Conservation (phyloP, 177 flowering plant genomes). For the Vitis hybrid region DNA sequence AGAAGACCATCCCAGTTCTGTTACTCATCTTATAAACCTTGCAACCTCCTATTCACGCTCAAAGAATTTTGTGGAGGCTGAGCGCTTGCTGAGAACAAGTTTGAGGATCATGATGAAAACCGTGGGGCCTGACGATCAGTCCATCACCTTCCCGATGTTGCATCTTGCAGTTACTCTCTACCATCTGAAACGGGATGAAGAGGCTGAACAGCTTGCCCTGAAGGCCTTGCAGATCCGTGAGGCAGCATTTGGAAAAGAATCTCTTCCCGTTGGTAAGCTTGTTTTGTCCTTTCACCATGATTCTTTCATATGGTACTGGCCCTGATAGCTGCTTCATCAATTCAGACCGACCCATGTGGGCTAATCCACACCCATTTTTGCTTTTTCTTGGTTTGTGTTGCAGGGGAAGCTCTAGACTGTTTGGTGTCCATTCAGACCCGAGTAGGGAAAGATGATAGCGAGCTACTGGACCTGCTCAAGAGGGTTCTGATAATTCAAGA, state of each 20-base stretch:
- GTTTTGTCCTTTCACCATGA: neutral
- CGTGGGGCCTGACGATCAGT: conserved; percentile 55
- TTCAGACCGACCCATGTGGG: no score
- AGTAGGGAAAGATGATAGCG: conserved; percentile 50
- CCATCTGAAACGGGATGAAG: conserved; percentile 64
- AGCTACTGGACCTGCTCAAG: conserved; percentile 52
- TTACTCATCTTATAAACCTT: conserved; percentile 73
- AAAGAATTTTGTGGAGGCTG: conserved; percentile 82
- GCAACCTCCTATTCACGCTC: conserved; percentile 80
- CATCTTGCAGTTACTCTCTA: conserved; percentile 79
- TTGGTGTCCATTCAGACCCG: conserved; percentile 65
- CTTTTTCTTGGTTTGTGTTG: conserved; percentile 5
- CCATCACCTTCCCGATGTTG: conserved; percentile 78
- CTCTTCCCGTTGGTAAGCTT: conserved; percentile 78
- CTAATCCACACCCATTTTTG: neutral
- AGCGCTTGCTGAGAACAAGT: conserved; percentile 67
- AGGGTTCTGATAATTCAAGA: conserved; percentile 82
- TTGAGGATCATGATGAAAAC: conserved; percentile 55
- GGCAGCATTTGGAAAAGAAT: conserved; percentile 73
- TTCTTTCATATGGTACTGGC: neutral
- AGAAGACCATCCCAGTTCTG: conserved; percentile 66
- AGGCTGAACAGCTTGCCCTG: conserved; percentile 71
- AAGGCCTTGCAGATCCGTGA: conserved; percentile 73
- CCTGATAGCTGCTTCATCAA: neutral
- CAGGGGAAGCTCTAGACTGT: conserved; percentile 92